A percentile compares a stretch with the other conserved stretches of the same genome.
Conservation (phyloP, 108 stramenopile species). For the Chaetoceros tenuissimus region DNA sequence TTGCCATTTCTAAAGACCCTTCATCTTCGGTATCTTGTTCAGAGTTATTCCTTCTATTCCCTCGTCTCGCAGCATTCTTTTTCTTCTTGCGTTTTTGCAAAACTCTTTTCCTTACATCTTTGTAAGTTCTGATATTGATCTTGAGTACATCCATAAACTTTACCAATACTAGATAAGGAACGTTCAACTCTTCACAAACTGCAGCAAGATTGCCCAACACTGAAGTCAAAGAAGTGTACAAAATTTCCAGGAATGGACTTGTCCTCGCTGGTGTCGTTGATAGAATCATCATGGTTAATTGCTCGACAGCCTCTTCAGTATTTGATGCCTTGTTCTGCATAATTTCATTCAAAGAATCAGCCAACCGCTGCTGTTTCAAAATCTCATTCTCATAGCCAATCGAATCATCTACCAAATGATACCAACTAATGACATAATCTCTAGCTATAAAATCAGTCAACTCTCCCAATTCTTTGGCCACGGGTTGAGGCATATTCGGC, state of each 20-base stretch:
- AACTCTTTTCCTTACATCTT: slow-evolving; percentile 41
- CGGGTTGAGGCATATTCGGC: slow-evolving; percentile 48
- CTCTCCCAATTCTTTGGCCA: slow-evolving; percentile 48
- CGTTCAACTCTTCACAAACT: slow-evolving; percentile 72
- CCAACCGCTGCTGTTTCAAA: background rate
- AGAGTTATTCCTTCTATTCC: background rate
- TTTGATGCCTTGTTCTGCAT: background rate
- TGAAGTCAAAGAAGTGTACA: slow-evolving; percentile 55
- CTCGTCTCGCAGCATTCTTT: background rate
- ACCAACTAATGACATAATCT: slow-evolving; percentile 65
- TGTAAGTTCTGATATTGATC: slow-evolving; percentile 58
- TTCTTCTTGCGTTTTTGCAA: slow-evolving; percentile 24
- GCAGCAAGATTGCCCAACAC: slow-evolving; percentile 63
- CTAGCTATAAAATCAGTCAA: slow-evolving; percentile 67
- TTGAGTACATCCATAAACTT: slow-evolving; percentile 63
- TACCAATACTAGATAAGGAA: slow-evolving; percentile 51
- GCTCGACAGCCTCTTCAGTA: background rate
- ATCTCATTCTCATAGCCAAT: slow-evolving; percentile 11
- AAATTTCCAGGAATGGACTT: slow-evolving; percentile 48
- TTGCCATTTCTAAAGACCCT: slow-evolving; percentile 39
- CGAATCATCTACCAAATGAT: slow-evolving; percentile 32
- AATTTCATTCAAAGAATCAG: background rate
- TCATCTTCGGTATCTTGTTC: background rate
- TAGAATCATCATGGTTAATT: slow-evolving; percentile 17
- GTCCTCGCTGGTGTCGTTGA: slow-evolving; percentile 26